These are phyloP conservation scores for Salvia hispanica DNA, from an alignment of 257 asterid genomes.

Conservation along the genomic window DNA sequence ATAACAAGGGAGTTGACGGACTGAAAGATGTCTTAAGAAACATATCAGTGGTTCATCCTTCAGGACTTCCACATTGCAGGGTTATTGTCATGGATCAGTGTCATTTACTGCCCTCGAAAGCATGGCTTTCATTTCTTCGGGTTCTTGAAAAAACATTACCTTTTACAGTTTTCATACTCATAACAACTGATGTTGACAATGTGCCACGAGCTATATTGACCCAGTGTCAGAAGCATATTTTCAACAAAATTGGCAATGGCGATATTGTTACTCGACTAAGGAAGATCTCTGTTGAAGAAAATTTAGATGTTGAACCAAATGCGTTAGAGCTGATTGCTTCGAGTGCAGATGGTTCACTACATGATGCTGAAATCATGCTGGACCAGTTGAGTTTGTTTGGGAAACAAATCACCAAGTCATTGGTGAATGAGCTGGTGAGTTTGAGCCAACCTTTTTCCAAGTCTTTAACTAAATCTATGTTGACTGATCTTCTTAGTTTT, in stretches of 20 bases:
- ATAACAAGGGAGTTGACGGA: conserved; percentile 58
- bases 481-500: background rate
- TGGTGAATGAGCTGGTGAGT: conserved; percentile 97
- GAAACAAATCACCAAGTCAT: conserved; percentile 70
- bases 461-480: background rate
- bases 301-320: conserved; percentile 72
- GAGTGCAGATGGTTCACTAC: conserved; percentile 89
- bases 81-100: conserved; percentile 81
- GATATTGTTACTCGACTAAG: conserved; percentile 70
- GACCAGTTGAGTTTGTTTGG: conserved; percentile 95
- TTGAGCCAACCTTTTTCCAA: background rate
- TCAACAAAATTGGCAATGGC: conserved; percentile 67
- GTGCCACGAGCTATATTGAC: conserved; percentile 78
- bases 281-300: conserved; percentile 68
- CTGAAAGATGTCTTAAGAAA: conserved; percentile 59
- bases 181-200: conserved; percentile 75
- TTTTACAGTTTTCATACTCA: conserved; percentile 63
- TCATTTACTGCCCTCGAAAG: conserved; percentile 79
- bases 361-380: conserved; percentile 91
- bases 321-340: conserved; percentile 83
- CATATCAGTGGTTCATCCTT: conserved; percentile 43
- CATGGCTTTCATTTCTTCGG: conserved; percentile 75
- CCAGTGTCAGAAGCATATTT: conserved; percentile 80
- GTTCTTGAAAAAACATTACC: conserved; percentile 76
- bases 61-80: conserved; percentile 49